Evolutionary conservation across 2,329 filamentous ascomycete genomes (phyloP).

Genomic region (Aspergillus sp.): DNA sequence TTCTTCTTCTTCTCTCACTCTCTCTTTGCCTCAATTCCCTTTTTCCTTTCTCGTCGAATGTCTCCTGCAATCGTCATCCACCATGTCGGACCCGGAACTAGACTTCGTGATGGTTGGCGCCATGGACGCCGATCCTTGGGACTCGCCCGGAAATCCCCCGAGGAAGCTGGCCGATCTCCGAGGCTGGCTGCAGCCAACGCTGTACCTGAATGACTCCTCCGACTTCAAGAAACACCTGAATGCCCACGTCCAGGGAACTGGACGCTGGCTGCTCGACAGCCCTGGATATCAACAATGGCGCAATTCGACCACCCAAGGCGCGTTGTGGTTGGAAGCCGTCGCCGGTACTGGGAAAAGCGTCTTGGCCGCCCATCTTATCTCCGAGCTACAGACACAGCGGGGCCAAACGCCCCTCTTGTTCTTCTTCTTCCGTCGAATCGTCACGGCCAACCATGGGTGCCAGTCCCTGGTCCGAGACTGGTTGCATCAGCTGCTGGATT

Average conservation of each 20-base stretch:
- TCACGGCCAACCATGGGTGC: conserved; percentile 19
- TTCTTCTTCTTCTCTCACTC: no score
- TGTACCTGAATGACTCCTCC: neutral
- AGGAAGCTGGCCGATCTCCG: no score
- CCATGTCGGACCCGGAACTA: no score
- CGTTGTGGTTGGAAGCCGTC: conserved; percentile 25
- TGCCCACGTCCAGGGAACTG: conserved; percentile 10
- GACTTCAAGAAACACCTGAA: conserved; percentile 10
- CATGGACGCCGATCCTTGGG: no score
- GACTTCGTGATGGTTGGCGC: no score
- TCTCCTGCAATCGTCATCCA: no score
- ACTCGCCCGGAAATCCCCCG: no score
- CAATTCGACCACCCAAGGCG: conserved; percentile 9
- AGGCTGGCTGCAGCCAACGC: neutral
- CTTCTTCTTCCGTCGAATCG: conserved; percentile 28
- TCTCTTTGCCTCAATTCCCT: no score
- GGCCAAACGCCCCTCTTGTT: conserved; percentile 8
- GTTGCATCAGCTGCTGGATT: conserved; percentile 14
- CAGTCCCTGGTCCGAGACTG: conserved; percentile 21
- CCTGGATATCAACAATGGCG: conserved; percentile 17
- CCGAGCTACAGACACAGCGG: conserved; percentile 6
- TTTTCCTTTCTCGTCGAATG: no score
- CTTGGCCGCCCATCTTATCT: conserved; percentile 20
- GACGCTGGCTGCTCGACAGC: conserved; percentile 8
- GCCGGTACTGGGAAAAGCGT: conserved; percentile 27